Evolutionary conservation across 305 asterid genomes (phyloP).

Genomic region (Solanum hybrid): DNA sequence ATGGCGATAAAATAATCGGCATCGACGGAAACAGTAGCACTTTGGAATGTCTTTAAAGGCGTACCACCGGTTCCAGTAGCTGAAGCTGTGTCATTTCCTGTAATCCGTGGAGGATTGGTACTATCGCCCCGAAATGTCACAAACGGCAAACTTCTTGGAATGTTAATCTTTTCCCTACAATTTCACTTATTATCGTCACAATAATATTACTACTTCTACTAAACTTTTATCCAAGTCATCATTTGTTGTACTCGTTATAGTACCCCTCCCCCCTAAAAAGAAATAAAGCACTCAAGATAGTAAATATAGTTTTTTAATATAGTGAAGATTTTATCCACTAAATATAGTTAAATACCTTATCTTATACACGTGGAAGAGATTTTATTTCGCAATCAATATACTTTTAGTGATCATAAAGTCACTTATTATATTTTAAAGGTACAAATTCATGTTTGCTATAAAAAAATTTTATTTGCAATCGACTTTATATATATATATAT

Average conservation of each 20-base stretch:
- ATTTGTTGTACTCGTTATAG: background rate
- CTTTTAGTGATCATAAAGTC: background rate
- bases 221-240: background rate
- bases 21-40: constrained; percentile 45
- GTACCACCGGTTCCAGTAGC: constrained; percentile 26
- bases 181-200: background rate
- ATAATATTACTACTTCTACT: background rate
- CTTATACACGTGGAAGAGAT: background rate
- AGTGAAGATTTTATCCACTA: background rate
- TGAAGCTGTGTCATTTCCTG: constrained; percentile 47
- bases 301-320: background rate
- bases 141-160: constrained; percentile 32
- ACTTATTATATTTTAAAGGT: background rate
- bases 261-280: background rate
- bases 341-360: background rate
- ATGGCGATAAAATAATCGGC: constrained; percentile 46
- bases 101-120: constrained; percentile 36
- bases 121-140: constrained; percentile 33
- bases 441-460: background rate
- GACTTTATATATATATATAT: background rate
- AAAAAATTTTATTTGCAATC: background rate
- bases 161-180: constrained; percentile 42
- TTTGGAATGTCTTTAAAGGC: constrained; percentile 39
- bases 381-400: background rate
- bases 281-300: background rate